Base-by-base conservation (phyloP, 306 rosid species). In the Lagenaria siceraria region DNA sequence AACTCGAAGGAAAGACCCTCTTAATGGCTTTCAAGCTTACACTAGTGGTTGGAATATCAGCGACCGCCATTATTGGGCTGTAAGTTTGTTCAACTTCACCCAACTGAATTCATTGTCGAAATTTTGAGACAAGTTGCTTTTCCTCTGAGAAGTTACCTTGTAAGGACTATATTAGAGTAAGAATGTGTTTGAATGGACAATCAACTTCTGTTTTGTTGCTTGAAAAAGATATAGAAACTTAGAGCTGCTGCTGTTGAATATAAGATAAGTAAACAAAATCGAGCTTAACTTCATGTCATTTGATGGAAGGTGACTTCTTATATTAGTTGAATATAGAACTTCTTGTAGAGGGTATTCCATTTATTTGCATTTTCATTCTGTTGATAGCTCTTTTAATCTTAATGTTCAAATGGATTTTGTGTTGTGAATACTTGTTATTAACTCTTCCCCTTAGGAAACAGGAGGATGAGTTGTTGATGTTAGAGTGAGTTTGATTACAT, bases 41-140 rank as follows among this genome's bases (percentile, higher is more conserved):
- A 73, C 82, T 19, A 64, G 75, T 25, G 90, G 90, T 9, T 87
- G 90, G 88, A 87, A 87, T 79, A 80, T 87, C 66, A 83, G 85
- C 55, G 87, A 87, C 24, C 90, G 78, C 81, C 90, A 87, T 83
- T 87, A 87, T 77, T 87, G 90, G 90, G 86, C 90, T 53, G 90
- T 85, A 81, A 81, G 71, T 64, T 35, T 33, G 82, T 77, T 46
- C 60, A 21, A 46, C 35, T 77, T 46, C 60, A 21, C 54, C 35
- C 1, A 13, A 55, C 69, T 69, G 0, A 40, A 46, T 43, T 12
- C 35, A 64, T 36, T 74, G 3, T 3, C 25, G 17, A 19, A 29
- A 3, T 58, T 25, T 43, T 40, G 7, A 18, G 7, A 36, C 25
- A 6, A 40, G 8, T 66, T n/a, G 29, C 5, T 63, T 65, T 65